Base-by-base conservation (phyloP, 768 basidiomycete species). In the Boletus rex-veris region DNA sequence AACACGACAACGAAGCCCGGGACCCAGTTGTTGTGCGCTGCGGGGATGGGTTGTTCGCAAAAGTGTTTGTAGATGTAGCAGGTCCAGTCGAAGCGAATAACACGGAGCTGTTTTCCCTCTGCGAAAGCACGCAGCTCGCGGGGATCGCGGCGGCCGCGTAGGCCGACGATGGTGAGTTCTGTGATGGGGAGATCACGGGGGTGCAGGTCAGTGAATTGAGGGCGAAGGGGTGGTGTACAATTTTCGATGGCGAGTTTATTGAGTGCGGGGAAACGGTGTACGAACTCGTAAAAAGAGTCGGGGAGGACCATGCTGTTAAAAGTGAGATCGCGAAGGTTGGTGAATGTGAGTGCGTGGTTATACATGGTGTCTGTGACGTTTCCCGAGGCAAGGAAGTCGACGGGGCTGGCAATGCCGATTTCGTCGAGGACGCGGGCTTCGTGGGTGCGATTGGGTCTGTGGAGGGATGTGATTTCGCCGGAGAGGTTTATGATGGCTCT, bases 21-120 rank as follows among this genome's bases (percentile, higher is more conserved):
- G 21, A 37, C 49, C 63, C 50, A 58, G 45, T 57, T 61, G 53
- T 53, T 59, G 19, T 36, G 46, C 1, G 43, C 42, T 2, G 36
- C 24, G 1, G 24, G 41, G 14, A 26, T 14, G 21, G 41, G 49
- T 0, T 36, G 42, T 18, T 58, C 55, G 7, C 41, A 58, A 58
- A 61, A 70, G 40, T 61, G 60, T 16, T 65, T 65, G 60, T 76
- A 71, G 16, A 76, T 70, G 41, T 73, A 71, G 18, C 73, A 73
- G 2, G 70, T 73, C 63, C 70, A 74, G 60, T 79, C 78, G 45
- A 80, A 68, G 44, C 71, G 73, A n/a, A 80, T 64, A n/a, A 68
- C 64, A 14, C 68, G 72, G 18, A 80, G 68, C 3, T 68, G 65
- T 11, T 64, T 59, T 0, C 70, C 76, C 33, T 70, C 68, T 19